Evolutionary conservation across 2,329 filamentous ascomycete species (phyloP).

Genomic region (Albifimbria verrucaria): DNA sequence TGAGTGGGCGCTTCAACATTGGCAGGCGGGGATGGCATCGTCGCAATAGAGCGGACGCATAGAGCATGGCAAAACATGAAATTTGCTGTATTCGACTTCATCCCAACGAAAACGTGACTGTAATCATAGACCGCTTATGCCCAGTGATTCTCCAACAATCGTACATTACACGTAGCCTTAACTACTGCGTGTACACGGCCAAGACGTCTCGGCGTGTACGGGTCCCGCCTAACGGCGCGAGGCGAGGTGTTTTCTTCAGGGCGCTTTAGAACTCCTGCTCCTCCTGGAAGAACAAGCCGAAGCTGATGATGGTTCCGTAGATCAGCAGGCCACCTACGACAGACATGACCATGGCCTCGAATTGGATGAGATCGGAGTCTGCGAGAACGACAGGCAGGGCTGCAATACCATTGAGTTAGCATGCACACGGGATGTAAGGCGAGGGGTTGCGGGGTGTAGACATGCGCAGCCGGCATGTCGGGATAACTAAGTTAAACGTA

Average conservation of each 20-base stretch:
- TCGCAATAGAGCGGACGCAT: background rate
- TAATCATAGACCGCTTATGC: background rate
- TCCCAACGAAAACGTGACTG: background rate
- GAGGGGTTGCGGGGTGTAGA: too few species aligned
- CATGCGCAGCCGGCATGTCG: too few species aligned
- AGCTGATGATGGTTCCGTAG: constrained; percentile 97
- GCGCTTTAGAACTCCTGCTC: constrained; percentile 83
- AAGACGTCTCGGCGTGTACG: too few species aligned
- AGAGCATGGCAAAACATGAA: background rate
- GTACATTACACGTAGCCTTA: background rate
- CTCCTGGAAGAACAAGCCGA: constrained; percentile 97
- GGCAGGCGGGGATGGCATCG: too few species aligned
- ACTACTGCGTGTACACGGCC: too few species aligned
- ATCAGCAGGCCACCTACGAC: constrained; percentile 90
- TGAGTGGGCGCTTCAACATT: background rate
- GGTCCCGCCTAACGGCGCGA: too few species aligned
- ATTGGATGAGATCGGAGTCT: constrained; percentile 77
- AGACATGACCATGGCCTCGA: constrained; percentile 92
- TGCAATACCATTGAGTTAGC: constrained; percentile 31
- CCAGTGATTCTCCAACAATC: background rate
- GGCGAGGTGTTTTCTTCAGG: background rate
- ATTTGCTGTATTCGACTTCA: background rate
- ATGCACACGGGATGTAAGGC: background rate
- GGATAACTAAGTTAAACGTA: constrained; percentile 45
- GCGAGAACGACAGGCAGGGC: constrained; percentile 86